Percentiles rank a stretch among this genome's conserved stretches.
phyloP scores from a whole-genome alignment of 75 land plant genomes.

The Picea glauca region DNA sequence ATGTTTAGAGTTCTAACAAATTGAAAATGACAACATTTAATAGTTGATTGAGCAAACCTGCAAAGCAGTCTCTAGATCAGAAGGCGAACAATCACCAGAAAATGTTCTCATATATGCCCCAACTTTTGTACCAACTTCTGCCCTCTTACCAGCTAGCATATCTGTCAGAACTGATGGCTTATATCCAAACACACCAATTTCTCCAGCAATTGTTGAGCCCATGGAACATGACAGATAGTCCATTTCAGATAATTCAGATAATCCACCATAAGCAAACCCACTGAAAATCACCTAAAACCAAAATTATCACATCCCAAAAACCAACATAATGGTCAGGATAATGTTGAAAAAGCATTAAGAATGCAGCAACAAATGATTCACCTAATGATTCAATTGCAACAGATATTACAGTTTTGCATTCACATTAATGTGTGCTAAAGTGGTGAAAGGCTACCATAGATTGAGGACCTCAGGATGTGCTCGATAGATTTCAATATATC shows the following conservation, averaged over 20 bases:
- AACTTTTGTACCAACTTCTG: conserved; percentile 87
- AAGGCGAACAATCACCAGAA: conserved; percentile 98
- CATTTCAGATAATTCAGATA: conserved; percentile 85
- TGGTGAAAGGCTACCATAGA: not conserved
- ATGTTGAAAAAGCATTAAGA: not conserved
- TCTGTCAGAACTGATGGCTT: conserved; percentile 87
- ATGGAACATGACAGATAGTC: conserved; percentile 94
- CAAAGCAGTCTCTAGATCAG: conserved; percentile 90
- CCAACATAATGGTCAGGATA: not conserved
- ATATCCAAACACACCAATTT: conserved; percentile 96
- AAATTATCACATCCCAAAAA: not conserved
- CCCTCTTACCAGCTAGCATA: conserved; percentile 98
- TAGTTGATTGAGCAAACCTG: conserved; percentile 58
- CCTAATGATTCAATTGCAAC: not conserved
- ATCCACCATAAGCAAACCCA: conserved; percentile 93
- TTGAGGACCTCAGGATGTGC: not conserved
- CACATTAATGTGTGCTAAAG: no score
- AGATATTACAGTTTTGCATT: no score
- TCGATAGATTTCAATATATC: not conserved
- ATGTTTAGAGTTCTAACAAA: not conserved
- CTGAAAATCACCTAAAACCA: conserved; percentile 67
- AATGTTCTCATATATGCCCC: conserved; percentile 97
- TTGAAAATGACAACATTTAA: not conserved
- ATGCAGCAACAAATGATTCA: not conserved
- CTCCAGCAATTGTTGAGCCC: conserved; percentile 96